Evolutionary conservation across 768 basidiomycete species (phyloP).

Genomic region (Sarcomyxa edulis): DNA sequence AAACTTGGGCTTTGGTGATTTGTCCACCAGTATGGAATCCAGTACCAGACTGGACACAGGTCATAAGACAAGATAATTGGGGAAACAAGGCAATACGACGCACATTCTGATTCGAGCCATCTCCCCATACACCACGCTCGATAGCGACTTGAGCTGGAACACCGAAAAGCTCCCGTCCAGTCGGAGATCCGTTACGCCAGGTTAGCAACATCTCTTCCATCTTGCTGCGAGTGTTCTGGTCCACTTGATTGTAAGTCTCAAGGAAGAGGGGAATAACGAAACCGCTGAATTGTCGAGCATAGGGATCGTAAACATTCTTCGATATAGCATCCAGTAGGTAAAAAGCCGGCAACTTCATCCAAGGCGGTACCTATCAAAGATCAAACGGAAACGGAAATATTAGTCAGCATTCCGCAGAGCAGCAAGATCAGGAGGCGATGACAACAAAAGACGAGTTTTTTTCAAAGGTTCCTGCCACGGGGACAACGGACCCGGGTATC

Average conservation of each 20-base stretch:
- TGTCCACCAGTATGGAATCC: conserved; percentile 34
- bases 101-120: conserved; percentile 35
- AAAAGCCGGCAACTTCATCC: conserved; percentile 89
- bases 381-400: conserved; percentile 38
- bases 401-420: conserved; percentile 68
- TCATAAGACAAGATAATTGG: conserved; percentile 7
- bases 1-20: conserved; percentile 73
- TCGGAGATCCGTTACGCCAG: conserved; percentile 86
- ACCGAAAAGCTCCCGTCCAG: conserved; percentile 82
- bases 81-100: conserved; percentile 16
- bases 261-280: conserved; percentile 84
- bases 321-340: conserved; percentile 96
- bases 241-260: conserved; percentile 83
- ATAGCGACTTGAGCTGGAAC: conserved; percentile 73
- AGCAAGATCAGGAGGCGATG: no score
- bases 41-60: conserved; percentile 19
- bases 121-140: conserved; percentile 80
- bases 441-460: conserved; percentile 14
- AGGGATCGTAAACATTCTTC: conserved; percentile 93
- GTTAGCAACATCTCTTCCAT: conserved; percentile 98
- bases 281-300: conserved; percentile 78
- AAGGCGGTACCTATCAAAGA: conserved; percentile 67
- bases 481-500: no score
- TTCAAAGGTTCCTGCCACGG: no score
- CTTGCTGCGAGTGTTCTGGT: conserved; percentile 79